phyloP scores from a whole-genome alignment of 2,329 filamentous ascomycete species.

The Fusarium subglutinans region DNA sequence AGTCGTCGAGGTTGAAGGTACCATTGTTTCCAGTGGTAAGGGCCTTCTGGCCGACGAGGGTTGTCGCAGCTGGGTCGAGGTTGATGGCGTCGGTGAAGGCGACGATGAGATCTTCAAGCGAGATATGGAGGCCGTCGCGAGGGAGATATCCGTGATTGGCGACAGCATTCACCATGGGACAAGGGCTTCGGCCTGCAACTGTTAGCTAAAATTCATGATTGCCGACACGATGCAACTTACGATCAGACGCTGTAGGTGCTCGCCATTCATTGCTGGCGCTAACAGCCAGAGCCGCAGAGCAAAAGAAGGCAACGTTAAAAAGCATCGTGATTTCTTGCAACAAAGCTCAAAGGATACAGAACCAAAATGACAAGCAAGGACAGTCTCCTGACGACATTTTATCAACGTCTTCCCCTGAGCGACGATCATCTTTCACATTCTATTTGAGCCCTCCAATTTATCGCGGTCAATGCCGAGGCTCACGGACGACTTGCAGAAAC shows the following conservation, averaged over 20 bases:
- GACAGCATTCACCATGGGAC: conserved; percentile 34
- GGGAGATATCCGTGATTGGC: conserved; percentile 40
- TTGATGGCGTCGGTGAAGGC: conserved; percentile 38
- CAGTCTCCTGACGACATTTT: neutral
- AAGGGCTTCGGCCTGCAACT: conserved; percentile 29
- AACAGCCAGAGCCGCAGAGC: conserved; percentile 19
- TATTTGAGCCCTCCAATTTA: conserved; percentile 2
- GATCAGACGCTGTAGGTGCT: conserved; percentile 19
- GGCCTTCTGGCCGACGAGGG: conserved; percentile 33
- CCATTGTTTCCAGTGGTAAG: conserved; percentile 28
- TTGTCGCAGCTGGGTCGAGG: conserved; percentile 36
- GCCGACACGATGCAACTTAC: neutral
- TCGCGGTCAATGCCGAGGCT: conserved; percentile 23
- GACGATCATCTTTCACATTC: neutral
- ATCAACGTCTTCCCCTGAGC: neutral
- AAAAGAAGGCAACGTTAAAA: conserved; percentile 22
- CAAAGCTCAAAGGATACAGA: neutral
- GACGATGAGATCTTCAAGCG: conserved; percentile 25
- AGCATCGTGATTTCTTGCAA: conserved; percentile 11
- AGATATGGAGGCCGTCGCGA: conserved; percentile 28
- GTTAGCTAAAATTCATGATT: neutral
- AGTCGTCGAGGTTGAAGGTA: conserved; percentile 35
- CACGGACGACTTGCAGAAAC: conserved; percentile 13
- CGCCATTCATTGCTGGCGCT: conserved; percentile 31
- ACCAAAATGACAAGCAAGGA: neutral